A percentile compares a stretch with the other conserved stretches of the same genome.
These are phyloP conservation scores for Euptelea pleiosperma DNA, from an alignment of 164 flowering plant genomes.

Conservation along the genomic window DNA sequence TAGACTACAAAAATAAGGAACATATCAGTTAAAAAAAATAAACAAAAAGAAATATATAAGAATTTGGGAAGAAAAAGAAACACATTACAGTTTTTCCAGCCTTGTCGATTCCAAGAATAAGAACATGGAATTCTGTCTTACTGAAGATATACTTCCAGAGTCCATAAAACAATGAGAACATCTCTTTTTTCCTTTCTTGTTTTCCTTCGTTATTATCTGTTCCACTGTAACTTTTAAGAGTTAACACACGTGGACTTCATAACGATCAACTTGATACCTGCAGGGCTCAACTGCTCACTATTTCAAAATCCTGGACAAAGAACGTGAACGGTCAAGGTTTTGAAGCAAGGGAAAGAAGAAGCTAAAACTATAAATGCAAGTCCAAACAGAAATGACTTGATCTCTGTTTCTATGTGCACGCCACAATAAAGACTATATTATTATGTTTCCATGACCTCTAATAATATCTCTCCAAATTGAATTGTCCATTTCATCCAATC, in stretches of 20 bases:
- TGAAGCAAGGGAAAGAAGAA: not conserved
- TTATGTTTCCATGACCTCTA: not conserved
- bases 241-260: slow-evolving; percentile 8
- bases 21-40: not conserved
- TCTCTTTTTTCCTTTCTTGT: slow-evolving; percentile 30
- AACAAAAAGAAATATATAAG: not conserved
- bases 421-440: not conserved
- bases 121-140: slow-evolving; percentile 92
- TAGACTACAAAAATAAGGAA: not conserved
- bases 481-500: too few relatives aligned
- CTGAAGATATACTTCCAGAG: slow-evolving; percentile 82
- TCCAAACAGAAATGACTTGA: not conserved
- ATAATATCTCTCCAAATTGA: not conserved
- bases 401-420: not conserved
- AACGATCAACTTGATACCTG: not conserved
- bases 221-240: slow-evolving; percentile 21
- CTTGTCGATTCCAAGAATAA: slow-evolving; percentile 96
- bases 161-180: slow-evolving; percentile 94
- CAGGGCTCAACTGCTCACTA: not conserved
- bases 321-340: slow-evolving; percentile 4
- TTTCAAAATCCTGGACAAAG: slow-evolving; percentile 14
- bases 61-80: slow-evolving; percentile 6
- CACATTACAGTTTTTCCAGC: slow-evolving; percentile 90
- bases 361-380: not conserved
- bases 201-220: slow-evolving; percentile 5